Conservation (phyloP, 1,139 yeast species). For the Yamadazyma trypodendri region DNA sequence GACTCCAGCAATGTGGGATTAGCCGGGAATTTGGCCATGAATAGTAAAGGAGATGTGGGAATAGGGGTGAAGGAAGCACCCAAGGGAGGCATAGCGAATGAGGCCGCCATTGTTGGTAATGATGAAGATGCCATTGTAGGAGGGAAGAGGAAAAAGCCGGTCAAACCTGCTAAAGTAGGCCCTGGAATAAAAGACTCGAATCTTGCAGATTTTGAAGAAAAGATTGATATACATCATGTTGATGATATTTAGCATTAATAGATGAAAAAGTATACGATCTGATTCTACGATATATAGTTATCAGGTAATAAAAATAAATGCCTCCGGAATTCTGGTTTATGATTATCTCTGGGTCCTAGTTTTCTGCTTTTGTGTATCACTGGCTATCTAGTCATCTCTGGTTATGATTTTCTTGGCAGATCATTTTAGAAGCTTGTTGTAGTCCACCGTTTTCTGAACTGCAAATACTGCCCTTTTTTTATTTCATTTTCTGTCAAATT, state of each 20-base stretch:
- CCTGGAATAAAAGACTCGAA: neutral
- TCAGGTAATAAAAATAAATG: too few relatives aligned
- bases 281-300: too few relatives aligned
- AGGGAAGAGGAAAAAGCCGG: constrained; percentile 12
- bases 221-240: constrained; percentile 6
- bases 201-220: constrained; percentile 10
- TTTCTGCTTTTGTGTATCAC: too few relatives aligned
- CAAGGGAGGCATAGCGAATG: constrained; percentile 52
- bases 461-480: too few relatives aligned
- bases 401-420: too few relatives aligned
- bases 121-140: constrained; percentile 35
- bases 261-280: neutral
- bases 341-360: too few relatives aligned
- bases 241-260: constrained; percentile 1
- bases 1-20: constrained; percentile 33
- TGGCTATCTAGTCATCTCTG: too few relatives aligned
- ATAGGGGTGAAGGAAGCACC: constrained; percentile 47
- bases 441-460: too few relatives aligned
- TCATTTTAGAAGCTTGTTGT: too few relatives aligned
- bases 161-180: constrained; percentile 8
- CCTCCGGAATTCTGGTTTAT: too few relatives aligned
- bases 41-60: constrained; percentile 45
- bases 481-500: too few relatives aligned
- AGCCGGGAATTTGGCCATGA: constrained; percentile 42
- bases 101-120: constrained; percentile 45